phyloP scores from a whole-genome alignment of 2,329 filamentous ascomycete genomes.

The Fusarium protoensiforme region DNA sequence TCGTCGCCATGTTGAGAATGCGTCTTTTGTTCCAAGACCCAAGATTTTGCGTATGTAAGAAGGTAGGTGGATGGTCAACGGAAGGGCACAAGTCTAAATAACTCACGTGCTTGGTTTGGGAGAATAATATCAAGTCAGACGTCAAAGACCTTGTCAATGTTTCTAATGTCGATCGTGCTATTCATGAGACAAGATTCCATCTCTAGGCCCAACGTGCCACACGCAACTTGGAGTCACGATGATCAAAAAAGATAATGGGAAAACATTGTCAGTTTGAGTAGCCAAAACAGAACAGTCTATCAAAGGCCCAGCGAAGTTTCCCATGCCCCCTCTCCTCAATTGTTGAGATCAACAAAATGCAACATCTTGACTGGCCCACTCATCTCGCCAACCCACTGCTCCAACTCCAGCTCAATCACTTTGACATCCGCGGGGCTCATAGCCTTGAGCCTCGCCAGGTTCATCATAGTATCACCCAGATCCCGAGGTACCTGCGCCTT shows the following conservation, averaged over 20 bases:
- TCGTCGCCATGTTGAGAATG: neutral
- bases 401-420: neutral
- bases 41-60: neutral
- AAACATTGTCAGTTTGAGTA: neutral
- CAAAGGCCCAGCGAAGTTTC: neutral
- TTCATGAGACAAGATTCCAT: neutral
- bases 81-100: neutral
- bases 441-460: neutral
- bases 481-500: neutral
- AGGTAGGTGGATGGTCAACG: too few relatives aligned
- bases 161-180: neutral
- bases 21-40: neutral
- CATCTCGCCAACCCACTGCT: neutral
- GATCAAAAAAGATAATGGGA: neutral
- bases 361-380: neutral
- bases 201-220: neutral
- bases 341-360: neutral
- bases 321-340: neutral
- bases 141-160: neutral
- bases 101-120: neutral
- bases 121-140: neutral
- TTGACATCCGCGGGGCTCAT: neutral
- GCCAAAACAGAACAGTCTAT: neutral
- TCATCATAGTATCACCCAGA: neutral
- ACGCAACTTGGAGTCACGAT: neutral